Percentiles rank a stretch among this genome's conserved stretches.
Conservation (phyloP, 441 rosid genomes). For the Adansonia gregorii region DNA sequence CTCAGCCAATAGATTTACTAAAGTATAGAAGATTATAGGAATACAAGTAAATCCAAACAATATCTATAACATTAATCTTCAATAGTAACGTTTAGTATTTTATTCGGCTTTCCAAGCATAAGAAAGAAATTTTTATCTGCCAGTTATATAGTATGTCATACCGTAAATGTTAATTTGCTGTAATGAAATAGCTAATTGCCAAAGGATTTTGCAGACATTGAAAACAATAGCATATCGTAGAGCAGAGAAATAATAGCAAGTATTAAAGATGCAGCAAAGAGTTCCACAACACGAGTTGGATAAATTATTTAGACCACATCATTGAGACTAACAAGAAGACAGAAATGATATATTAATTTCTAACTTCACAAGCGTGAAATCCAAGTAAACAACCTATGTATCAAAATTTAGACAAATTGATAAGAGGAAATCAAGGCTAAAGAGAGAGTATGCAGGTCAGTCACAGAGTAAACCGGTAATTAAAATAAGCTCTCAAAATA, state of each 20-base stretch:
- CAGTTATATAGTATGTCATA: neutral
- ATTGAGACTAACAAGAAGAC: neutral
- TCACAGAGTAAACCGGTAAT: neutral
- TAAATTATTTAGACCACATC: neutral
- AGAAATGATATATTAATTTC: neutral
- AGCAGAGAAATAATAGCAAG: neutral
- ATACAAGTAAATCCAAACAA: neutral
- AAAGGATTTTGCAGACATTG: too few species aligned
- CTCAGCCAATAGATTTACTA: neutral
- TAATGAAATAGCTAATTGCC: neutral
- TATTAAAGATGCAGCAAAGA: neutral
- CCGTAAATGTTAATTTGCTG: neutral
- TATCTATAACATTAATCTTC: too few species aligned
- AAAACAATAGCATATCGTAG: too few species aligned
- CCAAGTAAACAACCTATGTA: neutral
- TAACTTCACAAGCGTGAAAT: neutral
- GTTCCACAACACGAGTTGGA: neutral
- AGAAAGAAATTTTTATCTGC: neutral
- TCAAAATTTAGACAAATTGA: neutral
- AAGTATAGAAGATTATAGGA: neutral
- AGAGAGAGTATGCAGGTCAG: too few species aligned
- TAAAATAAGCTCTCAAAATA: neutral
- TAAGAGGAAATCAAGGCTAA: neutral
- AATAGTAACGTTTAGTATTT: neutral
- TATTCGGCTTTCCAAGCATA: neutral